Evolutionary conservation across 2,329 filamentous ascomycete species (phyloP).

Genomic region (Cladosporium colombiae): DNA sequence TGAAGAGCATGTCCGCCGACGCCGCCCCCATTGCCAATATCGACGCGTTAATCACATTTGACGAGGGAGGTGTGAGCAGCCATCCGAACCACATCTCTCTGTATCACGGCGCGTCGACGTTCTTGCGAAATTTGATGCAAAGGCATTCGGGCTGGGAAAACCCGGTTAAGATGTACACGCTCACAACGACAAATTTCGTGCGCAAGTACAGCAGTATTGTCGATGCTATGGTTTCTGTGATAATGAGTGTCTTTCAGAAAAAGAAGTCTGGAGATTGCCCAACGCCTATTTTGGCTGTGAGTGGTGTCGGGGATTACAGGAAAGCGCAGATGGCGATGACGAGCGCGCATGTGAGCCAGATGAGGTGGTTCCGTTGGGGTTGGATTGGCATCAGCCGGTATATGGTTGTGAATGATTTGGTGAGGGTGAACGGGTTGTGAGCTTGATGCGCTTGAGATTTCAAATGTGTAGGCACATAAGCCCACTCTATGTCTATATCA

Average conservation of each 20-base stretch:
- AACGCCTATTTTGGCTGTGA: constrained; percentile 68
- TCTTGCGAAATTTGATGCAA: constrained; percentile 66
- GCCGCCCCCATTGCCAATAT: constrained; percentile 59
- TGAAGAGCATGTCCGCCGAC: constrained; percentile 46
- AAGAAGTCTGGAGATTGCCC: constrained; percentile 57
- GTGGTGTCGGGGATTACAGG: constrained; percentile 62
- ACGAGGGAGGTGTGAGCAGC: constrained; percentile 74
- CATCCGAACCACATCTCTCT: constrained; percentile 95
- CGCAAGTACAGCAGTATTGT: constrained; percentile 82
- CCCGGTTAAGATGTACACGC: constrained; percentile 82
- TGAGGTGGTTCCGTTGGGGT: constrained; percentile 97
- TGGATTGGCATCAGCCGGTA: constrained; percentile 92
- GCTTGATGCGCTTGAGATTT: not conserved
- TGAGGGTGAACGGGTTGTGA: constrained; percentile 52
- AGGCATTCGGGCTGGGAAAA: constrained; percentile 64
- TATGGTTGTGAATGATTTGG: constrained; percentile 92
- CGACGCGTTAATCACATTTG: constrained; percentile 88
- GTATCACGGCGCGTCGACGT: constrained; percentile 75
- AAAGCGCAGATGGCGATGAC: constrained; percentile 86
- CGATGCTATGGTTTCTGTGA: constrained; percentile 72
- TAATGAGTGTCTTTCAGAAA: constrained; percentile 52
- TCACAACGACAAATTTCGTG: constrained; percentile 68
- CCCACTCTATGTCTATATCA: not conserved
- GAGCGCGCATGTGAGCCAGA: constrained; percentile 86
- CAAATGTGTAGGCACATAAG: not conserved